Evolutionary conservation across 805 yeast species (phyloP), one percentile per base, ranked within the genome.

Genomic region (Ogataea paradorogensis): DNA sequence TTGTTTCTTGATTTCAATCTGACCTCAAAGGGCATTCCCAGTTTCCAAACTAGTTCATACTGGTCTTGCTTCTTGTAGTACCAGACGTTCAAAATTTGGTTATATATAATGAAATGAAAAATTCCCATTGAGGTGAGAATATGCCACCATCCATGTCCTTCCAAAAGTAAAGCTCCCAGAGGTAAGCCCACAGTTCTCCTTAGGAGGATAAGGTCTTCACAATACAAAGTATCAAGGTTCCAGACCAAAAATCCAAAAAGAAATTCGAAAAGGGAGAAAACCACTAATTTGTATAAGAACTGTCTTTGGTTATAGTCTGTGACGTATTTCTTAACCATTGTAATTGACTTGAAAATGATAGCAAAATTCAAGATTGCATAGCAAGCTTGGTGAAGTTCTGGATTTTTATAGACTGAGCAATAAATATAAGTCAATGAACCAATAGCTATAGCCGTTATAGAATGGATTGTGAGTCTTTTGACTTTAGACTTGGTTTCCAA

Each of bases 61-160:
- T 74, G 71, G 21, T 70, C 56, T 24, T 76, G 73, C 9, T 64
- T 63, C 2, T 78, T 78, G 13, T 71, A 68, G 46, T 82, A 70
- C 62, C 82, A 78, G 28, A 80, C 62, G 48, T 93, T 74, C 47
- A 89, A 67, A 50, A 82, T 80, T 64, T 86, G 89, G 52, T 81
- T 71, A 56, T 82, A 86, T 3, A 84, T 80, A 47, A 89, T 71
- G 60, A 85, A 88, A 58, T 71, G 82, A 63, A 87, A 90, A 9
- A 89, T 90, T 1, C 96, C 95, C 14, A 78, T 65, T 0, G 93
- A 89, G 0, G 90, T 83, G 40, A 84, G 67, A 20, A 84, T 65
- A 56, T 89, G 97, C 97, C 97, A 89, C 96, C 96, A 90, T 16
- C 93, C 95, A 55, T 89, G 97, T 16, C 90, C 80, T 60, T 89